Percentiles rank a stretch among this genome's conserved stretches.
These are phyloP conservation scores for Geranium brycei DNA, from an alignment of 345 rosid species.

Conservation along the genomic window DNA sequence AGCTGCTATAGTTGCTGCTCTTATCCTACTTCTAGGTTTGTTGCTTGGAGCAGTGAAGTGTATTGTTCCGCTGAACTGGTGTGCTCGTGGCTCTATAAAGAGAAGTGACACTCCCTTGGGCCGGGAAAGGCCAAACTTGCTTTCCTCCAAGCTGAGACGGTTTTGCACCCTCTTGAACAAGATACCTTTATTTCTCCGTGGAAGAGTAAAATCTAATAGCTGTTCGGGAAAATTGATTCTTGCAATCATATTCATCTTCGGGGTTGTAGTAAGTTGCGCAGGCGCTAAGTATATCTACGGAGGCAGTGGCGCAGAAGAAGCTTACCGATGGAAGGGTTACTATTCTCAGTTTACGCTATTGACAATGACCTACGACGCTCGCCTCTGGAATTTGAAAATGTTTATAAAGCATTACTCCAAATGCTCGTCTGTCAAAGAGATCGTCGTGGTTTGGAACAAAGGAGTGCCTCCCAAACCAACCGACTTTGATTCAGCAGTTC, in stretches of 20 bases:
- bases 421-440: constrained; percentile 85
- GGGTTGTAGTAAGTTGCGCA: constrained; percentile 40
- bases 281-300: constrained; percentile 57
- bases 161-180: constrained; percentile 66
- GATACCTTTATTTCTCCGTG: constrained; percentile 41
- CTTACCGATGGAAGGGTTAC: constrained; percentile 53
- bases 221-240: constrained; percentile 40
- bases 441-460: constrained; percentile 93
- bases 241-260: constrained; percentile 28
- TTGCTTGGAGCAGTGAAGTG: constrained; percentile 68
- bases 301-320: constrained; percentile 68
- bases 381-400: constrained; percentile 95
- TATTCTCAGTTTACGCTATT: constrained; percentile 77
- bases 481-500: constrained; percentile 74
- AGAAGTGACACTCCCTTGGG: constrained; percentile 24
- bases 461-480: constrained; percentile 52
- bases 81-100: constrained; percentile 42
- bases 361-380: constrained; percentile 94
- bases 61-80: constrained; percentile 77
- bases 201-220: constrained; percentile 43
- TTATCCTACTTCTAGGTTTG: constrained; percentile 44
- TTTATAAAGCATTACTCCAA: constrained; percentile 82
- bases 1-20: constrained; percentile 37
- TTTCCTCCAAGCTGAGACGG: constrained; percentile 51
- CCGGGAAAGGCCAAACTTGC: constrained; percentile 22